Evolutionary conservation across 1,284 basidiomycete species (phyloP).

Genomic region (Omphalotus olearius): DNA sequence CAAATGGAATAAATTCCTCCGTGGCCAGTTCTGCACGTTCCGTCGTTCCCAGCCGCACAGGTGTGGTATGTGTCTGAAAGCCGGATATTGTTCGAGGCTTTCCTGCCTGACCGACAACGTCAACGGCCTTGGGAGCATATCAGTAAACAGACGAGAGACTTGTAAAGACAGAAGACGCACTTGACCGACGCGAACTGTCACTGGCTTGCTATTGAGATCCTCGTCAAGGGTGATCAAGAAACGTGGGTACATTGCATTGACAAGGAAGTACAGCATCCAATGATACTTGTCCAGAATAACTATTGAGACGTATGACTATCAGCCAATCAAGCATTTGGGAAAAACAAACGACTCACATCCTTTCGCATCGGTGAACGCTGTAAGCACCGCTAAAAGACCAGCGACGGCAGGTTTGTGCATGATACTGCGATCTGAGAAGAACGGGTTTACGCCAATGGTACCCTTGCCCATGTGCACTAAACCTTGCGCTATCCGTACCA

Average conservation of each 20-base stretch:
- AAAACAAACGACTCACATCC: constrained; percentile 60
- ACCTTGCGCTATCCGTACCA: constrained; percentile 95
- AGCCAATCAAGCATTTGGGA: constrained; percentile 3
- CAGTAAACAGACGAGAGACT: constrained; percentile 6
- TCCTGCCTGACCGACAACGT: constrained; percentile 88
- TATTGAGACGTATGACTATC: constrained; percentile 26
- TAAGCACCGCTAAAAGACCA: constrained; percentile 85
- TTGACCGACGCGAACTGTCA: constrained; percentile 94
- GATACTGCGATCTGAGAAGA: constrained; percentile 90
- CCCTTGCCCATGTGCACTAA: constrained; percentile 99
- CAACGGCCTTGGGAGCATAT: constrained; percentile 60
- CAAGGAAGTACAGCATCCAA: constrained; percentile 98
- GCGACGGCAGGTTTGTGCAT: constrained; percentile 90
- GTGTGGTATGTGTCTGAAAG: constrained; percentile 97
- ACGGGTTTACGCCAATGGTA: constrained; percentile 96
- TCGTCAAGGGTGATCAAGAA: constrained; percentile 98
- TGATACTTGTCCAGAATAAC: constrained; percentile 93
- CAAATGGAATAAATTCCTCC: constrained; percentile 93
- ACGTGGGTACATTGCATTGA: constrained; percentile 95
- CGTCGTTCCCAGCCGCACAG: constrained; percentile 89
- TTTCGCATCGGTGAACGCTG: constrained; percentile 93
- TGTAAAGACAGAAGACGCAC: constrained; percentile 34
- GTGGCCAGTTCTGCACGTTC: constrained; percentile 96
- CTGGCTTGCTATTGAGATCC: constrained; percentile 78
- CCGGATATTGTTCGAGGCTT: constrained; percentile 90